phyloP scores from a whole-genome alignment of 306 rosid species.

The Castanea crenata region DNA sequence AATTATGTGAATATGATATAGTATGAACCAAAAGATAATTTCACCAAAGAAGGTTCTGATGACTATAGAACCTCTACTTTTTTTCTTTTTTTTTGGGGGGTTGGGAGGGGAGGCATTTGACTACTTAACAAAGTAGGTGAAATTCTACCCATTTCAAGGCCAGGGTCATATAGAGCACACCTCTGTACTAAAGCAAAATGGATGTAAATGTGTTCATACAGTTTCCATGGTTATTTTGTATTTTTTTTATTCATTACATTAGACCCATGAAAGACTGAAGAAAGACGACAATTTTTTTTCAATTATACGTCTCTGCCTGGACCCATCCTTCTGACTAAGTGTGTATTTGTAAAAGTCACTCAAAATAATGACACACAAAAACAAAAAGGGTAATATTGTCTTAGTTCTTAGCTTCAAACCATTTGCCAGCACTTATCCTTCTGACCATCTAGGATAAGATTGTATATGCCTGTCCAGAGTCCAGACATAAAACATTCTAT shows the following conservation, averaged over 20 bases:
- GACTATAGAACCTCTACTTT: not conserved
- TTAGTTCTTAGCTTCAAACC: not conserved
- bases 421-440: not conserved
- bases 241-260: not conserved
- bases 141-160: not conserved
- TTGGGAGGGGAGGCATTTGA: not conserved
- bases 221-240: no score
- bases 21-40: not conserved
- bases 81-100: no score
- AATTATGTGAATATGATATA: not conserved
- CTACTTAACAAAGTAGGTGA: not conserved
- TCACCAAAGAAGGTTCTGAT: not conserved
- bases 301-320: not conserved
- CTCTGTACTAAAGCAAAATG: not conserved
- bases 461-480: constrained; percentile 6
- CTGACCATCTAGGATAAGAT: not conserved
- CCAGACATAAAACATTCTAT: constrained; percentile 8
- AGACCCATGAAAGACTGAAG: not conserved
- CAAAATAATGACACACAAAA: not conserved
- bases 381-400: not conserved
- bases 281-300: not conserved
- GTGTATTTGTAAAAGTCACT: not conserved
- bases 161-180: not conserved
- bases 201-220: not conserved
- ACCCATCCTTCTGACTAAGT: not conserved